A percentile compares a stretch with the other conserved stretches of the same genome.
Conservation (phyloP, 2,329 filamentous ascomycete species). For the Colletotrichum graminicola region DNA sequence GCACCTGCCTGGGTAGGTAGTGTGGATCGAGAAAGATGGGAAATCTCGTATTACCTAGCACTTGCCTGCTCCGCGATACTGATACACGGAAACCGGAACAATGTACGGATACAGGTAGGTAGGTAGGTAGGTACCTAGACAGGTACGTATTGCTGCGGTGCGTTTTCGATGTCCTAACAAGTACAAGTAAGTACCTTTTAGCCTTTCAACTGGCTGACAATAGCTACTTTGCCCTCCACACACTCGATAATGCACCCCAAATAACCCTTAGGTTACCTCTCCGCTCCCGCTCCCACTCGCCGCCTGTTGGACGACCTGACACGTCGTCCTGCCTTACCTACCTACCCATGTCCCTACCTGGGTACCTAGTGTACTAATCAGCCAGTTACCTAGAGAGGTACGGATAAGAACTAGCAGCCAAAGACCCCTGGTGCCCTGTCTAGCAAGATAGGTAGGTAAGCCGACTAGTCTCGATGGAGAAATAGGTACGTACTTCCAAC, state of each 20-base stretch:
- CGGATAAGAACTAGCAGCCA: slow-evolving; percentile 10
- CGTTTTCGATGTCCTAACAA: neutral
- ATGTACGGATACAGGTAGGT: no score
- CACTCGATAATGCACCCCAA: neutral
- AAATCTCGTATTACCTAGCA: neutral
- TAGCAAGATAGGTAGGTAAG: neutral
- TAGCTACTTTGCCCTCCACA: neutral
- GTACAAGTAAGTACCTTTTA: neutral
- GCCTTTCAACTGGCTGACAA: neutral
- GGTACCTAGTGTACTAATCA: no score
- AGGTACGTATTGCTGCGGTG: neutral
- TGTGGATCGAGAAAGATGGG: neutral
- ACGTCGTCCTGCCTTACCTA: neutral
- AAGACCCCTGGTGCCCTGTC: slow-evolving; percentile 2
- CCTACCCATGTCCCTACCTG: no score
- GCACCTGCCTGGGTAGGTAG: neutral
- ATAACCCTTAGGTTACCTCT: neutral
- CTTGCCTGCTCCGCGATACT: neutral
- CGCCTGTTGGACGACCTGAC: neutral
- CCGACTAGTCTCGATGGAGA: slow-evolving; percentile 18
- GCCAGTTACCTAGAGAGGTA: neutral
- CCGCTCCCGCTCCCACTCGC: neutral
- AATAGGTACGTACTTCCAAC: slow-evolving; percentile 9
- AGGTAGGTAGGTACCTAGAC: no score
- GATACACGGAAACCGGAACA: neutral